These are phyloP conservation scores for Candida silvatica DNA, from an alignment of 805 yeast genomes.

Conservation along the genomic window DNA sequence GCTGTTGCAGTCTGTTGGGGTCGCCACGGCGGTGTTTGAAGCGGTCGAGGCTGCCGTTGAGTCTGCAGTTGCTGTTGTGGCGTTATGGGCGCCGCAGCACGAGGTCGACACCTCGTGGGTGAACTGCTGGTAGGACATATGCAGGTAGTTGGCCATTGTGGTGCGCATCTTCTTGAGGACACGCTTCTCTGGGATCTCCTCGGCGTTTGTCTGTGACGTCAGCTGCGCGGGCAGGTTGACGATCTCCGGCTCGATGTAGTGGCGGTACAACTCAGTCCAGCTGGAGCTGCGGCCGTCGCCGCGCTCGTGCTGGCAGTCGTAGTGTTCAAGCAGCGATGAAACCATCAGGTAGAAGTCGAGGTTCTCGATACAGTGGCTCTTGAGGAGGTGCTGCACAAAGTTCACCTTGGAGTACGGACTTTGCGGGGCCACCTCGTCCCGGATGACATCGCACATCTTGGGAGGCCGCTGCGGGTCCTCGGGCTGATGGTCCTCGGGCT, in stretches of 20 bases:
- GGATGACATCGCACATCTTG: constrained; percentile 18
- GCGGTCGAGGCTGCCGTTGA: too few species aligned
- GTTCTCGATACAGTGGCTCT: constrained; percentile 27
- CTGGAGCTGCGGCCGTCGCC: constrained; percentile 6
- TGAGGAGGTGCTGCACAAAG: constrained; percentile 20
- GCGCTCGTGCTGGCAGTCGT: constrained; percentile 3
- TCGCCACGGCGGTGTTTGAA: too few species aligned
- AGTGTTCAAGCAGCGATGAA: constrained; percentile 10
- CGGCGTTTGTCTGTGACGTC: constrained; percentile 7
- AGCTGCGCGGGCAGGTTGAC: constrained; percentile 26
- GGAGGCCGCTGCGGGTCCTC: too few species aligned
- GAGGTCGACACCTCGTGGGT: too few species aligned
- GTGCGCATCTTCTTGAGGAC: constrained; percentile 13
- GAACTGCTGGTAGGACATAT: constrained; percentile 24
- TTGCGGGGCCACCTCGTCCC: constrained; percentile 15
- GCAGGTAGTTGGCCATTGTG: constrained; percentile 18
- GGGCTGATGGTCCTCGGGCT: too few species aligned
- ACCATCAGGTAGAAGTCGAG: constrained; percentile 25
- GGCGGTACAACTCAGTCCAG: constrained; percentile 20
- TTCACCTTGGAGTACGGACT: constrained; percentile 17
- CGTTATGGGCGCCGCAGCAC: too few species aligned
- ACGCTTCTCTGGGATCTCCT: constrained; percentile 13
- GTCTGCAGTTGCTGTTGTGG: too few species aligned
- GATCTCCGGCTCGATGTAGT: constrained; percentile 23
- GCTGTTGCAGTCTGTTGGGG: too few species aligned